phyloP scores from a whole-genome alignment of 2,329 filamentous ascomycete genomes.

The Aspergillus spinulosporus region DNA sequence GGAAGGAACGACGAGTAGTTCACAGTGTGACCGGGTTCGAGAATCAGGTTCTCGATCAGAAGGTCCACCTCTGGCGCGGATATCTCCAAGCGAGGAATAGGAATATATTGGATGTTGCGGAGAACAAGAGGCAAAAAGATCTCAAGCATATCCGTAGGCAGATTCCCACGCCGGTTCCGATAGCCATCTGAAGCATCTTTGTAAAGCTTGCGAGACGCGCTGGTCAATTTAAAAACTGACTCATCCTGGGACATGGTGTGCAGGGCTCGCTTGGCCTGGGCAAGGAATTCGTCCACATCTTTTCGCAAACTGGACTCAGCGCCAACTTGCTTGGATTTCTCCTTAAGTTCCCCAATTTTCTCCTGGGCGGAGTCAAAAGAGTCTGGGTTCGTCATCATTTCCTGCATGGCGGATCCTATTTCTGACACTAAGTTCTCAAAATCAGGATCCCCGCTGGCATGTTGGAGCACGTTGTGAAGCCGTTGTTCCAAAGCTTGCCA shows the following conservation, averaged over 20 bases:
- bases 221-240: conserved; percentile 68
- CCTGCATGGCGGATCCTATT: conserved; percentile 71
- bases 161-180: conserved; percentile 65
- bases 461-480: conserved; percentile 69
- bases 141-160: conserved; percentile 73
- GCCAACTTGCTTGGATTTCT: conserved; percentile 59
- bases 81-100: conserved; percentile 86
- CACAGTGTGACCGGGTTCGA: conserved; percentile 82
- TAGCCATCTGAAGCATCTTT: conserved; percentile 68
- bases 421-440: conserved; percentile 77
- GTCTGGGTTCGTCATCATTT: conserved; percentile 78
- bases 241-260: conserved; percentile 69
- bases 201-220: conserved; percentile 67
- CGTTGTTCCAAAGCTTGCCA: conserved; percentile 74
- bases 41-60: conserved; percentile 82
- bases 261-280: conserved; percentile 67
- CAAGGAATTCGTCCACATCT: conserved; percentile 71
- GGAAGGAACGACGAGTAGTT: conserved; percentile 88
- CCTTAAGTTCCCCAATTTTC: conserved; percentile 60
- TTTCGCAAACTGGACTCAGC: conserved; percentile 67
- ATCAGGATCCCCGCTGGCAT: conserved; percentile 74
- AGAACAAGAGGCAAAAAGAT: conserved; percentile 79
- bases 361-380: conserved; percentile 78
- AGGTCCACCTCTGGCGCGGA: conserved; percentile 81
- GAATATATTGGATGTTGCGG: conserved; percentile 78